Conservation (phyloP, 1,284 basidiomycete species). For the Calocybe gambosa region DNA sequence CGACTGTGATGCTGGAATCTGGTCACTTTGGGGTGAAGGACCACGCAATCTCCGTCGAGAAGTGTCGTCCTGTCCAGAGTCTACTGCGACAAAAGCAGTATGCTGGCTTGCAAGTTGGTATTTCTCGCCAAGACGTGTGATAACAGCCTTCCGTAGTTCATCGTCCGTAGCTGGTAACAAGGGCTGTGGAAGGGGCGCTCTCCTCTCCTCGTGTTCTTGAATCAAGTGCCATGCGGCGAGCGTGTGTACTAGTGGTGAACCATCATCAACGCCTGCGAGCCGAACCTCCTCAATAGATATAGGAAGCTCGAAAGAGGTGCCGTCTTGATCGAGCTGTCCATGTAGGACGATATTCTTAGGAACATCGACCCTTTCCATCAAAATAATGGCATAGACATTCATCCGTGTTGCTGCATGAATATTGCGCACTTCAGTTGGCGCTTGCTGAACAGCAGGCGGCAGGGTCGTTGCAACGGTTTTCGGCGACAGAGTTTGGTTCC, state of each 20-base stretch:
- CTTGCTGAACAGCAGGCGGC: constrained; percentile 35
- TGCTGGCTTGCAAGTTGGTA: constrained; percentile 47
- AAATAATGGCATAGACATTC: constrained; percentile 39
- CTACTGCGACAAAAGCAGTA: constrained; percentile 54
- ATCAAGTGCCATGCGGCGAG: constrained; percentile 49
- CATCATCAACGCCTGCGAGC: constrained; percentile 24
- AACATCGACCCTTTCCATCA: constrained; percentile 23
- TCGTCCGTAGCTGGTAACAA: constrained; percentile 22
- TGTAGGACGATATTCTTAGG: constrained; percentile 34
- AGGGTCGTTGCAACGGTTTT: constrained; percentile 19
- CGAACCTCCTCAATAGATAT: constrained; percentile 36
- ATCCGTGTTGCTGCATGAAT: constrained; percentile 42
- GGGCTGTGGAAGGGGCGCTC: constrained; percentile 26
- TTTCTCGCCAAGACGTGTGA: constrained; percentile 41
- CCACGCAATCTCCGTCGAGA: neutral
- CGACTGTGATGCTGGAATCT: neutral
- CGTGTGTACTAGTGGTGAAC: constrained; percentile 41
- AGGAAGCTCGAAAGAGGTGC: constrained; percentile 24
- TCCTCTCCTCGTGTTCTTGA: constrained; percentile 34
- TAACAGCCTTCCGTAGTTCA: constrained; percentile 35
- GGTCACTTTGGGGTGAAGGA: neutral
- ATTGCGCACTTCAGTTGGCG: constrained; percentile 33
- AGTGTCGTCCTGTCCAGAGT: constrained; percentile 20
- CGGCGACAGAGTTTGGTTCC: constrained; percentile 16
- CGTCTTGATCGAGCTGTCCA: constrained; percentile 28